A percentile compares a stretch with the other conserved stretches of the same genome.
Conservation (phyloP, 2,329 filamentous ascomycete genomes). For the Neonectria coccinea region DNA sequence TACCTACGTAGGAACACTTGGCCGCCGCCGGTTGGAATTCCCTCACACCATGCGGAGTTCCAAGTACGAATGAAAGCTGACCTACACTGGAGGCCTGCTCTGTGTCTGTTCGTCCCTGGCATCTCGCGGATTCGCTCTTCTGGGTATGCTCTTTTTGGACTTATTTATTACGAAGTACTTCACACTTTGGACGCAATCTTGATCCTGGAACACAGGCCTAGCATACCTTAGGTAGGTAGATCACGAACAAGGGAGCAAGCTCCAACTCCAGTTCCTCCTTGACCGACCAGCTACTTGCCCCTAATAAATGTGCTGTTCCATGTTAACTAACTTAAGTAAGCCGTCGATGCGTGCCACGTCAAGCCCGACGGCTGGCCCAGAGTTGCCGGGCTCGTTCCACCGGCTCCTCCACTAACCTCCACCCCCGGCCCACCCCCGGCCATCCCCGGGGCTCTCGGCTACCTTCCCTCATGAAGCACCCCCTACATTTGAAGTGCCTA, state of each 20-base stretch:
- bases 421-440: constrained; percentile 14
- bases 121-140: not conserved
- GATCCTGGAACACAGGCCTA: not conserved
- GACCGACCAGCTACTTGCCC: not conserved
- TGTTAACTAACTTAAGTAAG: constrained; percentile 17
- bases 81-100: not conserved
- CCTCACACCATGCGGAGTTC: constrained; percentile 14
- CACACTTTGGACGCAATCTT: not conserved
- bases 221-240: not conserved
- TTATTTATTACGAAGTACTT: too few relatives aligned
- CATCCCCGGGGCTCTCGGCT: constrained; percentile 10
- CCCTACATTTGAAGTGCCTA: too few relatives aligned
- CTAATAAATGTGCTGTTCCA: constrained; percentile 10
- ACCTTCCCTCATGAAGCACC: not conserved
- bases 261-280: not conserved
- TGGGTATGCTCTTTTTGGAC: not conserved
- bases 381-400: constrained; percentile 41
- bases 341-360: constrained; percentile 46
- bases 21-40: constrained; percentile 16
- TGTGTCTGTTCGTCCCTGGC: not conserved
- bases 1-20: not conserved
- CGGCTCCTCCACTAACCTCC: constrained; percentile 35
- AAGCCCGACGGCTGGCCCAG: constrained; percentile 40
- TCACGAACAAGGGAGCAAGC: not conserved
- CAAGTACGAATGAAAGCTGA: not conserved